phyloP scores from a whole-genome alignment of 768 basidiomycete genomes.

The Hemileccinum rubropunctum region DNA sequence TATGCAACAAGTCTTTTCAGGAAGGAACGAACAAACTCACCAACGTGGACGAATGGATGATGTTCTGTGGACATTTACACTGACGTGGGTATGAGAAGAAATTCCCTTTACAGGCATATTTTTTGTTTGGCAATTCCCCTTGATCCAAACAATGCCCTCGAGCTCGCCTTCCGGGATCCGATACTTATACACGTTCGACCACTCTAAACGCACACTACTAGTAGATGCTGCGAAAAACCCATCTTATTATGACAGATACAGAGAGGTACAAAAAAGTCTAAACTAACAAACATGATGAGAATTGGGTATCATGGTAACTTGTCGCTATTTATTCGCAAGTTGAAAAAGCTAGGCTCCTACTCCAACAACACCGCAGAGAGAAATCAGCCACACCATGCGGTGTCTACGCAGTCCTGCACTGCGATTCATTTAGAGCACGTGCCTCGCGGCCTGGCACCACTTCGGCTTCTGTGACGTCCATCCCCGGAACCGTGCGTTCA shows the following conservation, averaged over 20 bases:
- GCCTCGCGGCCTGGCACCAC: conserved; percentile 19
- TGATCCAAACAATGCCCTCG: conserved; percentile 17
- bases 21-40: background rate
- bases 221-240: background rate
- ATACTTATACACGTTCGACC: background rate
- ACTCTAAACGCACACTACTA: background rate
- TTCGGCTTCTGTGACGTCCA: conserved; percentile 22
- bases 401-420: conserved; percentile 6
- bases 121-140: conserved; percentile 14
- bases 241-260: background rate
- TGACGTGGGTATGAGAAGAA: conserved; percentile 9
- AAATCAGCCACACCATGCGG: background rate
- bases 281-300: background rate
- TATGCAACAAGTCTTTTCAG: background rate
- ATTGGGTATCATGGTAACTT: conserved; percentile 12
- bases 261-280: background rate
- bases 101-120: conserved; percentile 9
- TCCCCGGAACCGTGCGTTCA: conserved; percentile 26
- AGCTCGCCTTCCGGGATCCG: background rate
- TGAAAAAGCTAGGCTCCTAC: background rate
- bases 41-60: background rate
- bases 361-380: background rate
- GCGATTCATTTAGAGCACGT: conserved; percentile 10
- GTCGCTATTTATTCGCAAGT: background rate
- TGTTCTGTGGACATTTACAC: background rate